Conservation (phyloP, 169 alveolate species). For the Cryptosporidium parvum region DNA sequence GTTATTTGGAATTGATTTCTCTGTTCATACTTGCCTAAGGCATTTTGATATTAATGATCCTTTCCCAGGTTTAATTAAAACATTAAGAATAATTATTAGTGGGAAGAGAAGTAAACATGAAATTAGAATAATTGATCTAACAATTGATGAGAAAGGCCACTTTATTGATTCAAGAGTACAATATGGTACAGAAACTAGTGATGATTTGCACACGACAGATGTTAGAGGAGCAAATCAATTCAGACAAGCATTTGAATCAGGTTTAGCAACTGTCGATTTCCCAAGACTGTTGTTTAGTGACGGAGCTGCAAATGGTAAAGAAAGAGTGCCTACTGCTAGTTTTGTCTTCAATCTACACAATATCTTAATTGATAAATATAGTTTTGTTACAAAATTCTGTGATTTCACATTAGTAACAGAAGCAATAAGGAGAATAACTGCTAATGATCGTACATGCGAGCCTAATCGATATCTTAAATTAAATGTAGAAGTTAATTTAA, state of each 20-base stretch:
- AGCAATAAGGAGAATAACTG: conserved; percentile 70
- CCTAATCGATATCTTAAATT: conserved; percentile 65
- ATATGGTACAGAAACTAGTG: conserved; percentile 68
- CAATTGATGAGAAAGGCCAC: conserved; percentile 72
- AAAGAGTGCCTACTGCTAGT: conserved; percentile 75
- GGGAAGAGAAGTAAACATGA: conserved; percentile 75
- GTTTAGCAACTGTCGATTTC: conserved; percentile 73
- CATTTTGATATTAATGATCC: conserved; percentile 75
- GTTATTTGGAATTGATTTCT: conserved; percentile 67
- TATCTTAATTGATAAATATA: conserved; percentile 60
- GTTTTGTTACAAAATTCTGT: conserved; percentile 68
- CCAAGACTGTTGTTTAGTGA: conserved; percentile 63
- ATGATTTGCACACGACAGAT: conserved; percentile 67
- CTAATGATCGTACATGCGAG: conserved; percentile 75
- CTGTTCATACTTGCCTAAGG: conserved; percentile 67
- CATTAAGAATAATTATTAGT: conserved; percentile 60
- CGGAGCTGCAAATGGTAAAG: conserved; percentile 76
- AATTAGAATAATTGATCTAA: conserved; percentile 58
- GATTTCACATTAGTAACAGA: conserved; percentile 67
- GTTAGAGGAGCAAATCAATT: conserved; percentile 74
- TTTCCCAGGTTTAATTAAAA: conserved; percentile 70
- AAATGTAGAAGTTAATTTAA: conserved; percentile 67
- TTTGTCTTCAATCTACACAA: conserved; percentile 67
- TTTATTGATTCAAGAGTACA: conserved; percentile 73
- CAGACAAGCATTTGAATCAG: conserved; percentile 77